phyloP scores from a whole-genome alignment of 108 stramenopile genomes.

The Conticribra guillardii region DNA sequence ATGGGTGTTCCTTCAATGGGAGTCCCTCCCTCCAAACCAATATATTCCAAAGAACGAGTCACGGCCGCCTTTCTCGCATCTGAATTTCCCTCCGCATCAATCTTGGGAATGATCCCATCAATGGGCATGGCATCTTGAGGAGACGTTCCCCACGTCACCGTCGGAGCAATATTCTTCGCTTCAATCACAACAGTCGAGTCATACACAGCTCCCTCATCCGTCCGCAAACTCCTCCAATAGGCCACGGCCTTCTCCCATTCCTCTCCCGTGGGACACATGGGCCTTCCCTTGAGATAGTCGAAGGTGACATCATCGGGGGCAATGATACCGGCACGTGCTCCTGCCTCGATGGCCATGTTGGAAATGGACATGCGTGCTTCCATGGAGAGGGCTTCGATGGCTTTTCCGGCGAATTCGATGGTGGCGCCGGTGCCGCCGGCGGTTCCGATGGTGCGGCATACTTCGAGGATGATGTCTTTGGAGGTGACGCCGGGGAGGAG shows the following conservation, averaged over 20 bases:
- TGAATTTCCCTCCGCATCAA: constrained; percentile 60
- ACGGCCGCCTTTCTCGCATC: constrained; percentile 83
- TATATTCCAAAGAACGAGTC: constrained; percentile 88
- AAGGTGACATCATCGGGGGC: constrained; percentile 92
- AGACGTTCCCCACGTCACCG: constrained; percentile 94
- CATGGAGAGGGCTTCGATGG: constrained; percentile 82
- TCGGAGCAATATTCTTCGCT: constrained; percentile 92
- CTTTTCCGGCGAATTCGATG: constrained; percentile 93
- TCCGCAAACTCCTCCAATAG: constrained; percentile 81
- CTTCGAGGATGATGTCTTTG: constrained; percentile 93
- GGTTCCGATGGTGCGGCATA: constrained; percentile 92
- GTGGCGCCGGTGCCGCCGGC: constrained; percentile 96
- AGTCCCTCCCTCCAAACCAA: constrained; percentile 88
- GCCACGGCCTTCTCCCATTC: constrained; percentile 89
- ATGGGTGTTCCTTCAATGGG: constrained; percentile 81
- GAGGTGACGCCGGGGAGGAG: constrained; percentile 86
- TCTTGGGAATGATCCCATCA: constrained; percentile 78
- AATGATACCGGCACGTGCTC: constrained; percentile 93
- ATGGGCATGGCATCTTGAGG: constrained; percentile 93
- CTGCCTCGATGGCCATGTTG: constrained; percentile 97
- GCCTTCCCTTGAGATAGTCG: constrained; percentile 91
- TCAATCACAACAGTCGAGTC: constrained; percentile 87
- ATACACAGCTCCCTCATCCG: constrained; percentile 88
- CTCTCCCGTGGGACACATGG: constrained; percentile 90
- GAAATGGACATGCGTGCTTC: constrained; percentile 93